Conservation (phyloP, 1,139 yeast species). For the Insectozyma bohioensis region DNA sequence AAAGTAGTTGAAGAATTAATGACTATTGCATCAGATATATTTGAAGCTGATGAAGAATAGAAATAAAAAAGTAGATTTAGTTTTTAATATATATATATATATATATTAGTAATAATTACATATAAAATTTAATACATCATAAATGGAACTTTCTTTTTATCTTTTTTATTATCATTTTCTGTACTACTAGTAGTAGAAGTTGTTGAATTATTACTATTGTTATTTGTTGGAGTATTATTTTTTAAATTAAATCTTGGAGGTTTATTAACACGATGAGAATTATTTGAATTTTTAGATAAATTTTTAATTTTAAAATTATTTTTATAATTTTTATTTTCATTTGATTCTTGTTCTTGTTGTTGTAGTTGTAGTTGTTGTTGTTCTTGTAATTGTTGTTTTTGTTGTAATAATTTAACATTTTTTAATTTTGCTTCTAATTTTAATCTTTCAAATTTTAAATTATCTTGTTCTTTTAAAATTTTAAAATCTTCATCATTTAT, state of each 20-base stretch:
- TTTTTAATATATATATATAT: conserved; percentile 1
- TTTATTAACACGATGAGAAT: conserved; percentile 24
- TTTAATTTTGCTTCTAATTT: conserved; percentile 12
- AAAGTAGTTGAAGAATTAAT: conserved; percentile 82
- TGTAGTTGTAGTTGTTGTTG: conserved; percentile 3
- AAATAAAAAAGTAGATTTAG: conserved; percentile 1
- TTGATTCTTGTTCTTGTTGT: conserved; percentile 3
- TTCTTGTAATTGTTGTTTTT: conserved; percentile 3
- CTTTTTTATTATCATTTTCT: conserved; percentile 5
- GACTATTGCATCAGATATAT: conserved; percentile 81
- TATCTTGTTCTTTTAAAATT: conserved; percentile 14
- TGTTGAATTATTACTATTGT: too few species aligned
- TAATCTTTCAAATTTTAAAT: conserved; percentile 11
- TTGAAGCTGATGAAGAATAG: conserved; percentile 59
- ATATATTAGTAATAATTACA: background rate
- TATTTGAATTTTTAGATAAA: conserved; percentile 12
- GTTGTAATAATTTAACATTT: conserved; percentile 6
- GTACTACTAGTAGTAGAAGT: too few species aligned
- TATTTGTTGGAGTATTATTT: too few species aligned
- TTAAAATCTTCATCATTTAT: conserved; percentile 43
- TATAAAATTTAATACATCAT: conserved; percentile 16
- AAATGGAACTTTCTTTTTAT: conserved; percentile 14
- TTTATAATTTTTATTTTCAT: conserved; percentile 20
- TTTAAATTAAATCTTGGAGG: conserved; percentile 33
- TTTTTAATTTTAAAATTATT: conserved; percentile 31